phyloP scores from a whole-genome alignment of 805 yeast genomes.

The Metschnikowia arizonensis region DNA sequence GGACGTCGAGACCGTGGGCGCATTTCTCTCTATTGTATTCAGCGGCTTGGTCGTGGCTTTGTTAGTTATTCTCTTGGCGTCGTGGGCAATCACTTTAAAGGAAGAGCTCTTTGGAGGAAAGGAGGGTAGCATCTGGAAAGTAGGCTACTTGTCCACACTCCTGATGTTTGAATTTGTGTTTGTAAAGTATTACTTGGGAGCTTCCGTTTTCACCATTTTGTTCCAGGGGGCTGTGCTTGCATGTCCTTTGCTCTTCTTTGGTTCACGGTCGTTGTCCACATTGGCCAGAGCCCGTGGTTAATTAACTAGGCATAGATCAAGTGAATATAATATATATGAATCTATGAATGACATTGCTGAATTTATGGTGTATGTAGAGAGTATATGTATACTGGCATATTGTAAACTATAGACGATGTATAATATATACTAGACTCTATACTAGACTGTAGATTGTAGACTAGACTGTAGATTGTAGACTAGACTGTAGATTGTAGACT shows the following conservation, averaged over 20 bases:
- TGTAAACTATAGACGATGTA: too few species aligned
- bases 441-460: too few species aligned
- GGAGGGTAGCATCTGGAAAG: constrained; percentile 27
- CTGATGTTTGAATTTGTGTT: constrained; percentile 51
- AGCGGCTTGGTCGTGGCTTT: constrained; percentile 41
- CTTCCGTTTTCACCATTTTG: constrained; percentile 58
- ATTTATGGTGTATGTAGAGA: too few species aligned
- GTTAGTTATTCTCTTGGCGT: constrained; percentile 39
- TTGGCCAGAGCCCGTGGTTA: constrained; percentile 29
- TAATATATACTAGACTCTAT: too few species aligned
- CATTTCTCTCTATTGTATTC: constrained; percentile 50
- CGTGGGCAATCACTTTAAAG: constrained; percentile 37
- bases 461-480: too few species aligned
- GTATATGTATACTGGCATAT: too few species aligned
- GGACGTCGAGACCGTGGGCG: constrained; percentile 50
- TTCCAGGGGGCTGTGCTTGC: constrained; percentile 45
- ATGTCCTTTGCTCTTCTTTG: constrained; percentile 54
- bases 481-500: too few species aligned
- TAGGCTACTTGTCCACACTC: constrained; percentile 46
- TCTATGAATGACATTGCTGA: not conserved
- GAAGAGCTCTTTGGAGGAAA: constrained; percentile 25
- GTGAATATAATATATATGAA: not conserved
- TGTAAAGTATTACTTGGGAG: constrained; percentile 53
- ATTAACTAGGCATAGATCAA: too few species aligned
- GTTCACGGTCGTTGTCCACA: constrained; percentile 61